Percentiles rank a stretch among this genome's conserved stretches.
phyloP scores from a whole-genome alignment of 768 basidiomycete genomes.

The Mycena sanguinolenta region DNA sequence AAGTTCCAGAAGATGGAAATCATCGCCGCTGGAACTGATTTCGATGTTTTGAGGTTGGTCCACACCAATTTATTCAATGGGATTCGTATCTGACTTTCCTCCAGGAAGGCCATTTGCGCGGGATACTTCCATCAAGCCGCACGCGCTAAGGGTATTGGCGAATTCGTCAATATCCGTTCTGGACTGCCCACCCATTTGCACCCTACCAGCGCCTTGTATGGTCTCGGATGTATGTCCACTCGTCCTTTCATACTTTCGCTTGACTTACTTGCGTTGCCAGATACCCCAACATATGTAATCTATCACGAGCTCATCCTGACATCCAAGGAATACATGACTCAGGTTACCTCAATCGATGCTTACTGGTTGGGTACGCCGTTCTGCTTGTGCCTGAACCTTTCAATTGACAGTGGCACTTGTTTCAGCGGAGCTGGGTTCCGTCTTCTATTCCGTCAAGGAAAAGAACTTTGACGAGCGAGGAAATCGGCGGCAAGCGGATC shows the following conservation, averaged over 20 bases:
- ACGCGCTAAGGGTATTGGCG: conserved; percentile 97
- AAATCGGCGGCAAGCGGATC: conserved; percentile 80
- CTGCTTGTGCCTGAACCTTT: background rate
- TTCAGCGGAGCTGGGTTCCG: conserved; percentile 91
- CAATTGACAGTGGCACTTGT: background rate
- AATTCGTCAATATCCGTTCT: conserved; percentile 97
- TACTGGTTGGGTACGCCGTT: conserved; percentile 91
- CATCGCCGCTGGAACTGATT: conserved; percentile 93
- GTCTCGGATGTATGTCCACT: conserved; percentile 85
- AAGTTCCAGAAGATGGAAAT: conserved; percentile 98
- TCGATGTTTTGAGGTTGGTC: conserved; percentile 82
- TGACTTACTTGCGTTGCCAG: conserved; percentile 53
- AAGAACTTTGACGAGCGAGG: conserved; percentile 96
- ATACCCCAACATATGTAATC: conserved; percentile 95
- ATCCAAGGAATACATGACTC: conserved; percentile 98
- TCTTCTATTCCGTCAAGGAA: conserved; percentile 98
- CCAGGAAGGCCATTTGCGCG: conserved; percentile 94
- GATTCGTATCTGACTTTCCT: conserved; percentile 6
- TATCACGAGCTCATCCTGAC: conserved; percentile 97
- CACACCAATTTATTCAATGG: background rate
- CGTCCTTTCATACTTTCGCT: conserved; percentile 10
- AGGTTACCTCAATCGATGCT: conserved; percentile 97
- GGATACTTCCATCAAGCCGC: conserved; percentile 99
- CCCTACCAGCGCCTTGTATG: conserved; percentile 96
- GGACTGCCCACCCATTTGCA: conserved; percentile 96